Conservation (phyloP, 2,329 filamentous ascomycete species). For the Stachybotrys echinatus region DNA sequence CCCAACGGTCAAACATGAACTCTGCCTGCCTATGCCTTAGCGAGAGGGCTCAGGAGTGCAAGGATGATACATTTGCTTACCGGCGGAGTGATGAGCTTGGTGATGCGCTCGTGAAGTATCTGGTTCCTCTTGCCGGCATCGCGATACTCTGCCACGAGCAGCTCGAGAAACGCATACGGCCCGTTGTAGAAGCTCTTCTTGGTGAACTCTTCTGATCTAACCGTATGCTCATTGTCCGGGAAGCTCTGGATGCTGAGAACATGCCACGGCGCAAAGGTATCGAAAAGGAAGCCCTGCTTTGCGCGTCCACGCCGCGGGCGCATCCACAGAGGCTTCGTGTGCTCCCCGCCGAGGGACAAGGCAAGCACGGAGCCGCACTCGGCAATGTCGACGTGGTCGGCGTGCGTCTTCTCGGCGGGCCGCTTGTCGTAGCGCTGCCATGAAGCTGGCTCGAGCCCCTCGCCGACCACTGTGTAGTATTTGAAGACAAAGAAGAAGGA, state of each 20-base stretch:
- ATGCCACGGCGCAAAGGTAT: constrained; percentile 57
- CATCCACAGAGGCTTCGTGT: constrained; percentile 43
- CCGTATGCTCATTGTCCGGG: constrained; percentile 51
- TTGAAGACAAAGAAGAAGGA: constrained; percentile 61
- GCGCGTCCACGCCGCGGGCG: constrained; percentile 40
- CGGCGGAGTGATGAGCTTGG: constrained; percentile 53
- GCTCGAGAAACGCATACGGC: constrained; percentile 55
- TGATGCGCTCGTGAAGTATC: constrained; percentile 51
- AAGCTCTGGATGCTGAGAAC: constrained; percentile 54
- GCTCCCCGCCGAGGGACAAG: constrained; percentile 48
- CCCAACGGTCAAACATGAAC: constrained; percentile 52
- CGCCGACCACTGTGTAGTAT: constrained; percentile 57
- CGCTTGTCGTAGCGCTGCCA: constrained; percentile 54
- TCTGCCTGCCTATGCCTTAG: constrained; percentile 30
- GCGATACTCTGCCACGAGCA: constrained; percentile 53
- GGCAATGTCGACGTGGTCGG: constrained; percentile 52
- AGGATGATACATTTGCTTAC: too few species aligned
- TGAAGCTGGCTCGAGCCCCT: constrained; percentile 48
- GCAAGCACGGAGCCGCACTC: constrained; percentile 56
- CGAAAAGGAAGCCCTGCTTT: constrained; percentile 47
- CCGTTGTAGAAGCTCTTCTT: constrained; percentile 54
- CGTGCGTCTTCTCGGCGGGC: constrained; percentile 27
- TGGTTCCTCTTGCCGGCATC: constrained; percentile 55
- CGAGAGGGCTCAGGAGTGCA: not conserved
- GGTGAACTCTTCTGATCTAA: constrained; percentile 48